Percentiles rank a stretch among this genome's conserved stretches.
These are phyloP conservation scores for Neodidymelliopsis sp. DNA, from an alignment of 2,329 filamentous ascomycete genomes.

Conservation along the genomic window DNA sequence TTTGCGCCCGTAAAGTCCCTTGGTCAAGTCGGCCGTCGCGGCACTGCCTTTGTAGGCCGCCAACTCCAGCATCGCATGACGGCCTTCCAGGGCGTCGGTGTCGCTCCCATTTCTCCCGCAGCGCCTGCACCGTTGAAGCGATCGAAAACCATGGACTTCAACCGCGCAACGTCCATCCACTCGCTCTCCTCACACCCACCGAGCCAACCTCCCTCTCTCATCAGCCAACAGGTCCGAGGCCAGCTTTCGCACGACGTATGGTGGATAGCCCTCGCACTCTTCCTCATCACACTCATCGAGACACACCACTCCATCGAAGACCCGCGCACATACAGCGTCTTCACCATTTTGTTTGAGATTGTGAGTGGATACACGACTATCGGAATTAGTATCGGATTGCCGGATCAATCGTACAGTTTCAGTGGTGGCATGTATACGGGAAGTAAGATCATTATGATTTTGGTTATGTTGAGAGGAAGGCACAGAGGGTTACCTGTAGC, in stretches of 20 bases:
- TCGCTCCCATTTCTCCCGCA: conserved; percentile 19
- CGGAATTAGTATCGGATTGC: conserved; percentile 30
- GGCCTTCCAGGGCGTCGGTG: conserved; percentile 32
- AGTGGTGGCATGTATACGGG: conserved; percentile 32
- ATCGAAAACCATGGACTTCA: conserved; percentile 27
- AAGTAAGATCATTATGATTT: conserved; percentile 31
- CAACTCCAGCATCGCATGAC: conserved; percentile 32
- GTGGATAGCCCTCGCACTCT: conserved; percentile 33
- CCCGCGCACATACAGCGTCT: conserved; percentile 30
- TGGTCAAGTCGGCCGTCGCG: conserved; percentile 22
- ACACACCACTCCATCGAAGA: conserved; percentile 31
- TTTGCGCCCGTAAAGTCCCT: conserved; percentile 16
- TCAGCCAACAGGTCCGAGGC: conserved; percentile 32
- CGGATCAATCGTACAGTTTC: conserved; percentile 31
- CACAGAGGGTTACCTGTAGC: conserved; percentile 32
- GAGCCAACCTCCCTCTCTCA: conserved; percentile 26
- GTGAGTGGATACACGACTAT: conserved; percentile 33
- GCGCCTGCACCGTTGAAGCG: conserved; percentile 17
- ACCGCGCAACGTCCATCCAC: conserved; percentile 27
- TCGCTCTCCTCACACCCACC: conserved; percentile 23
- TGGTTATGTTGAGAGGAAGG: conserved; percentile 28
- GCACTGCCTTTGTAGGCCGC: conserved; percentile 30
- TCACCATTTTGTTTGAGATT: conserved; percentile 32
- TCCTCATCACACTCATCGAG: conserved; percentile 34
- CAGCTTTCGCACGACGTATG: conserved; percentile 34